phyloP scores from a whole-genome alignment of 306 rosid genomes.

The Coriaria nepalensis region DNA sequence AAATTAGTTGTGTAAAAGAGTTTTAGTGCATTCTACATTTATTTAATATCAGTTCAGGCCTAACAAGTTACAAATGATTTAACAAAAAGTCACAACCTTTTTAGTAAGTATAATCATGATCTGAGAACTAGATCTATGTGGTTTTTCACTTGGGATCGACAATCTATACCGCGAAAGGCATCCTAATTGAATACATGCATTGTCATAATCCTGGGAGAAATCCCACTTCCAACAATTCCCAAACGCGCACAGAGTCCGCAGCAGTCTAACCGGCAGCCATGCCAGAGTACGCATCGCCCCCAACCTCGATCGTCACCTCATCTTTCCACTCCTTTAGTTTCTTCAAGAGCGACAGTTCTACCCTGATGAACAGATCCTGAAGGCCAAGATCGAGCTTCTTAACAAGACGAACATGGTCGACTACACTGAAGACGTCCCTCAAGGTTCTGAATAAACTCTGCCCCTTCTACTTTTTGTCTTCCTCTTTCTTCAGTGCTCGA shows the following conservation, averaged over 20 bases:
- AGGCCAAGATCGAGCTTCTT: constrained; percentile 78
- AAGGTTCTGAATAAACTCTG: constrained; percentile 14
- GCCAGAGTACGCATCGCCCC: constrained; percentile 86
- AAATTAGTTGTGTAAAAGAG: too few relatives aligned
- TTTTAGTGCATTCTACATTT: too few relatives aligned
- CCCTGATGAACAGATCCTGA: constrained; percentile 66
- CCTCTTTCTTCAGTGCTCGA: neutral
- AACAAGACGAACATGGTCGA: constrained; percentile 94
- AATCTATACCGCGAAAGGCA: too few relatives aligned
- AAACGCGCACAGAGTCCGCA: neutral
- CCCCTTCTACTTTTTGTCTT: neutral
- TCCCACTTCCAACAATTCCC: neutral
- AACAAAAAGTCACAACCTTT: too few relatives aligned
- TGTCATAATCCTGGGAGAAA: too few relatives aligned
- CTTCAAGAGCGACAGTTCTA: constrained; percentile 69
- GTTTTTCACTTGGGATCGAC: too few relatives aligned
- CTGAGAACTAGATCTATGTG: too few relatives aligned
- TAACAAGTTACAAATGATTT: too few relatives aligned
- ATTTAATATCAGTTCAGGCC: too few relatives aligned
- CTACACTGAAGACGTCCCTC: constrained; percentile 83
- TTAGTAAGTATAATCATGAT: too few relatives aligned
- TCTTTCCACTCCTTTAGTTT: constrained; percentile 78
- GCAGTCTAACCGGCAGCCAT: constrained; percentile 13
- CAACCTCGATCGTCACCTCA: constrained; percentile 64
- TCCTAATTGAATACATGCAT: too few relatives aligned